A percentile compares a stretch with the other conserved stretches of the same genome.
phyloP scores from a whole-genome alignment of 345 rosid genomes.

The Garcia nutans region DNA sequence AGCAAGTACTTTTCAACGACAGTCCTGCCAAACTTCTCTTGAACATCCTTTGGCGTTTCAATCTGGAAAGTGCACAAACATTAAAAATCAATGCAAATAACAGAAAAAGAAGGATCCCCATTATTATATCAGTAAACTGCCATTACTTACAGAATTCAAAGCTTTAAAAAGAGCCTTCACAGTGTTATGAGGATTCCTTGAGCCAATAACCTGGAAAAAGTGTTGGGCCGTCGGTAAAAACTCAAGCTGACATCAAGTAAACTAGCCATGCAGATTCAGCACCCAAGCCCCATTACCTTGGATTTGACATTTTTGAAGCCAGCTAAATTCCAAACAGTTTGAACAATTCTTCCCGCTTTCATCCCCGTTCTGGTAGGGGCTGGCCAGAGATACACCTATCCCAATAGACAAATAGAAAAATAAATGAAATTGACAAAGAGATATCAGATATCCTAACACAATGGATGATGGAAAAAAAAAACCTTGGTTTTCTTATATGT shows the following conservation, averaged over 20 bases:
- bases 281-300: constrained; percentile 52
- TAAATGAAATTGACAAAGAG: not conserved
- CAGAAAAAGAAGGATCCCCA: not conserved
- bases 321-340: constrained; percentile 70
- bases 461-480: not conserved
- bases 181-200: constrained; percentile 91
- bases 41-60: constrained; percentile 89
- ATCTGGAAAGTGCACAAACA: constrained; percentile 41
- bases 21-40: constrained; percentile 90
- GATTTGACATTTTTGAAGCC: constrained; percentile 94
- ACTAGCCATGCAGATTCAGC: not conserved
- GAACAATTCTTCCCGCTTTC: constrained; percentile 88
- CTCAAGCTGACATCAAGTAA: not conserved
- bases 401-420: constrained; percentile 8
- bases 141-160: constrained; percentile 77
- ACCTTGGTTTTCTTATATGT: constrained; percentile 95
- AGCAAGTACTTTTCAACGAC: constrained; percentile 85
- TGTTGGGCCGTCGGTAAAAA: constrained; percentile 12
- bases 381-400: constrained; percentile 92
- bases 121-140: not conserved
- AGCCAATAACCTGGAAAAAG: constrained; percentile 68
- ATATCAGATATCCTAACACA: not conserved
- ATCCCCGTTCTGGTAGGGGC: constrained; percentile 81
- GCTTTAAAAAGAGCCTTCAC: constrained; percentile 92
- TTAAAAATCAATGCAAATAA: not conserved